phyloP scores from a whole-genome alignment of 2,329 filamentous ascomycete species.

The Sporothrix humicola region DNA sequence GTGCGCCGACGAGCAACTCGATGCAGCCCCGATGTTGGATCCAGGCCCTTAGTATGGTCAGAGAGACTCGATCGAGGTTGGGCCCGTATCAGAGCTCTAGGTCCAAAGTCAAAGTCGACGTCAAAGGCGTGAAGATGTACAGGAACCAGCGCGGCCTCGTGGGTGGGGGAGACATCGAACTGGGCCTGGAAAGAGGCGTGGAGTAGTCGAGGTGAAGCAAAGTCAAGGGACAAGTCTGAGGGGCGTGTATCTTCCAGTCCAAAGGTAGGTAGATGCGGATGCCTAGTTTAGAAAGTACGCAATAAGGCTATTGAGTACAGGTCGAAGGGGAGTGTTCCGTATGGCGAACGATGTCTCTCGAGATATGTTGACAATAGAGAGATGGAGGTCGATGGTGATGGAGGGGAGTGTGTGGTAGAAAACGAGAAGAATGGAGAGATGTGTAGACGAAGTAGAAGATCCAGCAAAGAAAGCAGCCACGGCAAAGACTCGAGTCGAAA shows the following conservation, averaged over 20 bases:
- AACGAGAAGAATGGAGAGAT: neutral
- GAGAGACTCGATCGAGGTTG: too few species aligned
- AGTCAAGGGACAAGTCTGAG: neutral
- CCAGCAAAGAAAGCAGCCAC: neutral
- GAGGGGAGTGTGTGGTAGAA: neutral
- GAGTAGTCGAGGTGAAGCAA: neutral
- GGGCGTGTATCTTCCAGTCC: neutral
- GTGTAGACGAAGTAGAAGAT: neutral
- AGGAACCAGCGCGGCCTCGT: neutral
- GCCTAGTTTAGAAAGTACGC: conserved; percentile 13
- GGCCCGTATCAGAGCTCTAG: too few species aligned
- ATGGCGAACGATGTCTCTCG: neutral
- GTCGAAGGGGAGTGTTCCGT: neutral
- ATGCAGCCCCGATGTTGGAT: too few species aligned
- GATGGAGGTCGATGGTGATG: neutral
- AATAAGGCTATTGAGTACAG: neutral
- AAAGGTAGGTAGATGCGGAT: neutral
- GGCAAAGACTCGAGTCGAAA: neutral
- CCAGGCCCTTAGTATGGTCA: too few species aligned
- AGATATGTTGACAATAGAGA: neutral
- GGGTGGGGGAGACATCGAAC: neutral
- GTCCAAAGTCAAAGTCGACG: neutral
- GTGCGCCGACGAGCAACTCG: too few species aligned
- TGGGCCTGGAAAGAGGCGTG: neutral
- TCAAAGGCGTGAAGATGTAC: neutral